phyloP scores from a whole-genome alignment of 2,329 filamentous ascomycete genomes.

The Claviceps pazoutovae region DNA sequence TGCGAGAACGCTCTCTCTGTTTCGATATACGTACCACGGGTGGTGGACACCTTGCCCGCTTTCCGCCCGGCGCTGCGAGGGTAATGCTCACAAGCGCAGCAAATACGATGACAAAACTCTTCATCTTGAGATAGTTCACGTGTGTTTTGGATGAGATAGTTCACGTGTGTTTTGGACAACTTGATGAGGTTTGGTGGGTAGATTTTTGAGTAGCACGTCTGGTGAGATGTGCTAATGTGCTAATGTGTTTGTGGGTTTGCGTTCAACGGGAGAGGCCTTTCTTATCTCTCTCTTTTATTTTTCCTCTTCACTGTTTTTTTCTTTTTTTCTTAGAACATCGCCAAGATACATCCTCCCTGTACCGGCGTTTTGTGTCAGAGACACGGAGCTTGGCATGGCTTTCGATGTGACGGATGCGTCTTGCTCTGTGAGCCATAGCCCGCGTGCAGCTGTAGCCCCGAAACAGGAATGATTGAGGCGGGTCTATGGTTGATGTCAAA shows the following conservation, averaged over 20 bases:
- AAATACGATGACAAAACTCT: neutral
- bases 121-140: neutral
- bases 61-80: too few relatives aligned
- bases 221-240: too few relatives aligned
- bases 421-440: neutral
- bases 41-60: too few relatives aligned
- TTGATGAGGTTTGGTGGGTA: too few relatives aligned
- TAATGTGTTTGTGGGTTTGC: neutral
- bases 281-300: neutral
- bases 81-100: neutral
- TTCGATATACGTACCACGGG: too few relatives aligned
- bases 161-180: too few relatives aligned
- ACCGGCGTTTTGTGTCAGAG: neutral
- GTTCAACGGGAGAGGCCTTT: neutral
- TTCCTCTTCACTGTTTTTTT: neutral
- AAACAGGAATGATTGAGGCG: neutral
- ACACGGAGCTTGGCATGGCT: neutral
- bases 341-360: too few relatives aligned
- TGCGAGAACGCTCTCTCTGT: too few relatives aligned
- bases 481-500: neutral
- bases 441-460: neutral
- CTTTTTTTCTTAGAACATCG: neutral
- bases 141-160: too few relatives aligned
- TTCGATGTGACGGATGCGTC: neutral
- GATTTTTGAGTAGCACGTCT: too few relatives aligned